Evolutionary conservation across 768 basidiomycete species (phyloP), one percentile per base, ranked within the genome.

Genomic region (Amyloporia xantha): DNA sequence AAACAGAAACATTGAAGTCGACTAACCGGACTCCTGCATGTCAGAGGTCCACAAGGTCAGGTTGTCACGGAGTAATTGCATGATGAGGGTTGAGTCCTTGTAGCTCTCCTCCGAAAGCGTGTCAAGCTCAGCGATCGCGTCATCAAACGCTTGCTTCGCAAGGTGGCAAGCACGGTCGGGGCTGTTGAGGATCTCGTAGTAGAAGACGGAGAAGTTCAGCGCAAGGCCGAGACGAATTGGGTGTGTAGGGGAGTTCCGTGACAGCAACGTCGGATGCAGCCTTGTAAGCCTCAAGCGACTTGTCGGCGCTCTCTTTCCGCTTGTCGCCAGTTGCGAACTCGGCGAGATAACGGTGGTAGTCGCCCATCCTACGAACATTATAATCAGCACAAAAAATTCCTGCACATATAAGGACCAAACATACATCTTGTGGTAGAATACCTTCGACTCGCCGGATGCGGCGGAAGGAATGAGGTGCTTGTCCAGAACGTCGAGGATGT

Each of bases 401-500:
- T 15, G 20, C 48, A 41, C 41, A 27, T 13, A 39, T 20, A 20
- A 47, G 27, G 41, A 24, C 7, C 15, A n/a, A 5, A 64, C 90
- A 55, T 59, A 93, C 91, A 96, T 93, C 84, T 97, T 97, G 82
- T 95, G 93, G 77, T 98, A 98, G 81, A 97, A 98, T 50, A 97
- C 94, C 76, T 96, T 95, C 51, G 88, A 91, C 73, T 98, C 95
- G 64, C 94, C 93, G 49, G 91, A 86, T 54, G 91, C 91, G 44
- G 95, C 95, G 10, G 92, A 94, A 54, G 93, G 93, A 61, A 91
- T 96, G 62, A 97, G 86, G 77, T 96, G 93, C 76, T 95, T 91
- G 70, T 94, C 91, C 59, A 98, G 88, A 44, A 98, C 92, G 55
- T 90, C 84, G 61, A 98, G 88, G 63, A 98, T 96, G 66, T 97